These are phyloP conservation scores for Coemansia erecta DNA, from an alignment of 192 early-diverging fungal genomes.

Conservation along the genomic window DNA sequence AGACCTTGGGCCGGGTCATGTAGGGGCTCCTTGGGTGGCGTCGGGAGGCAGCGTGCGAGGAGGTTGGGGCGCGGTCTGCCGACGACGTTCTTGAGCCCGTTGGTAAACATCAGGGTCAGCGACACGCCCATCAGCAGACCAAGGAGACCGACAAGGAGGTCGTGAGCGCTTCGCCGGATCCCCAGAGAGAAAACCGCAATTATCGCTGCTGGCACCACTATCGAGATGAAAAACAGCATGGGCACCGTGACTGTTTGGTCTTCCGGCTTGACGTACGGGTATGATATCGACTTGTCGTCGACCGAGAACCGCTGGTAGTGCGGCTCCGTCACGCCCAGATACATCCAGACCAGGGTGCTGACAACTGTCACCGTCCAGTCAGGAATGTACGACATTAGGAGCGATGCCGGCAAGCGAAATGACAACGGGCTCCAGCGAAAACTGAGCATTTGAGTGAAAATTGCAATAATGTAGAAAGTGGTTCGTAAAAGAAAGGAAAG, in stretches of 20 bases:
- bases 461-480: neutral
- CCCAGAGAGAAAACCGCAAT: conserved; percentile 21
- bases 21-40: conserved; percentile 14
- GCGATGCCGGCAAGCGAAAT: conserved; percentile 10
- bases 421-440: conserved; percentile 9
- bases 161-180: conserved; percentile 34
- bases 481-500: neutral
- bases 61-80: conserved; percentile 69
- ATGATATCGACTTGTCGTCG: conserved; percentile 64
- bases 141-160: conserved; percentile 52
- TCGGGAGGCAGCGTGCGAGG: conserved; percentile 51
- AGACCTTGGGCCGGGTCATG: conserved; percentile 59
- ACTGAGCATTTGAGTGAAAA: conserved; percentile 9
- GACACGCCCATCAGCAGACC: conserved; percentile 52
- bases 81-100: conserved; percentile 56
- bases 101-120: conserved; percentile 54
- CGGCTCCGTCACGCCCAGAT: conserved; percentile 57
- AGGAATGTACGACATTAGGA: conserved; percentile 32
- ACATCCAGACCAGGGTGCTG: conserved; percentile 59
- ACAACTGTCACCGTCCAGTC: conserved; percentile 59
- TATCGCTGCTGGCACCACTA: conserved; percentile 21
- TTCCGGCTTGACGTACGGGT: conserved; percentile 49
- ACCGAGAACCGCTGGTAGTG: conserved; percentile 72
- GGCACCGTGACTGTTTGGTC: conserved; percentile 46
- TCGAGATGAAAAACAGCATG: conserved; percentile 35